These are phyloP conservation scores for Rhodotorula graminis DNA, from an alignment of 768 basidiomycete genomes.

Conservation along the genomic window DNA sequence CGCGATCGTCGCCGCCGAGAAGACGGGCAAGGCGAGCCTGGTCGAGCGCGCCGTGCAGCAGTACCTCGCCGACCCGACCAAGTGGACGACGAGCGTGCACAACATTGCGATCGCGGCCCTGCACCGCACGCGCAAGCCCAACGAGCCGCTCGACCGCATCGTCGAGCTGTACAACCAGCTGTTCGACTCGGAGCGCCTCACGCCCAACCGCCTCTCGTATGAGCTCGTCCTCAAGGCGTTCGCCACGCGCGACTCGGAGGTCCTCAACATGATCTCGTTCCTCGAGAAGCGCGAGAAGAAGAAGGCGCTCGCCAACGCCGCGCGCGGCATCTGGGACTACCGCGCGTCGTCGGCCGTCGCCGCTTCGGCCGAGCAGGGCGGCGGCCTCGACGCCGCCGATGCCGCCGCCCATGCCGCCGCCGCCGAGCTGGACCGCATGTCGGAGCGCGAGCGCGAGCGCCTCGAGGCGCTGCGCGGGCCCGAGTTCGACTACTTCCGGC, in stretches of 20 bases:
- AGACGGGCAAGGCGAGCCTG: not conserved
- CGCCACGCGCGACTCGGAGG: slow-evolving; percentile 63
- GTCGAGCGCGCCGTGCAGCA: slow-evolving; percentile 17
- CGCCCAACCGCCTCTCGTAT: slow-evolving; percentile 65
- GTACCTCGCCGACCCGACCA: slow-evolving; percentile 21
- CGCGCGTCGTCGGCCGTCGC: too few relatives aligned
- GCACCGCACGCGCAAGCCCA: slow-evolving; percentile 45
- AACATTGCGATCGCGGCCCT: slow-evolving; percentile 62
- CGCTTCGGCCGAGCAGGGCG: not conserved
- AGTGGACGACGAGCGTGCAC: slow-evolving; percentile 52
- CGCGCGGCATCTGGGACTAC: slow-evolving; percentile 5
- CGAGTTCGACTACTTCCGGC: slow-evolving; percentile 21
- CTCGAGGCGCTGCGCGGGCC: not conserved
- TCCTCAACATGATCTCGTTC: slow-evolving; percentile 51
- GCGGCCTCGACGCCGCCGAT: not conserved
- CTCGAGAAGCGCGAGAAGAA: slow-evolving; percentile 26
- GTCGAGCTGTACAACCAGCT: slow-evolving; percentile 69
- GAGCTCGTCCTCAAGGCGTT: slow-evolving; percentile 59
- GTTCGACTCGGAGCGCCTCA: slow-evolving; percentile 55
- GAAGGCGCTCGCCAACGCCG: slow-evolving; percentile 8
- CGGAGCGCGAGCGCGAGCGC: slow-evolving; percentile 9
- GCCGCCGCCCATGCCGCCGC: not conserved
- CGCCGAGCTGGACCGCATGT: not conserved
- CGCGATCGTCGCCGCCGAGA: slow-evolving; percentile 10
- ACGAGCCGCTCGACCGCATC: slow-evolving; percentile 58